Evolutionary conservation across 2,329 filamentous ascomycete species (phyloP).

Genomic region (Colletotrichum sp.): DNA sequence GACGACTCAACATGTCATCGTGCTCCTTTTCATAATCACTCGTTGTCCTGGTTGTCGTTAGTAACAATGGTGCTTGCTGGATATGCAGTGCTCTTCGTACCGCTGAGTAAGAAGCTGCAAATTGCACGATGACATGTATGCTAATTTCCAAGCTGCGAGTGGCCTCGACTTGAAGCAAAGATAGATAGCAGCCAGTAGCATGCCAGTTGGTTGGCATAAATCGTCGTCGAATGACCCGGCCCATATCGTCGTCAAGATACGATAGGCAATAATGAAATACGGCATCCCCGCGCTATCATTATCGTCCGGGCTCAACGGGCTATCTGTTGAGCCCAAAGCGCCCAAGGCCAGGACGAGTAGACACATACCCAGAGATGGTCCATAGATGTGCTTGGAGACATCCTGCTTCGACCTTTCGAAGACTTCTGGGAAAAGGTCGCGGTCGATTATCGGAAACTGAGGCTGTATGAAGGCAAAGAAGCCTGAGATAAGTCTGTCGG

Average conservation of each 20-base stretch:
- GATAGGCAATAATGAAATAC: not conserved
- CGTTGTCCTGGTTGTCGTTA: too few relatives aligned
- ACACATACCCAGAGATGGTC: not conserved
- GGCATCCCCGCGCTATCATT: not conserved
- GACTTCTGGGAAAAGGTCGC: not conserved
- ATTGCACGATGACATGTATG: not conserved
- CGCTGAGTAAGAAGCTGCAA: not conserved
- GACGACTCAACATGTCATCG: not conserved
- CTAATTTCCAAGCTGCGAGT: not conserved
- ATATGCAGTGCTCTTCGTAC: not conserved
- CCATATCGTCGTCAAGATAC: not conserved
- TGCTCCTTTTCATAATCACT: not conserved
- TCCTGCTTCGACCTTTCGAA: not conserved
- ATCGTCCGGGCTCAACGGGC: not conserved
- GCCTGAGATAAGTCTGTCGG: not conserved
- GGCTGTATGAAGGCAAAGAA: not conserved
- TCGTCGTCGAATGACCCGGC: not conserved
- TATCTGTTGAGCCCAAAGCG: not conserved
- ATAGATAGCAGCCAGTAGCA: not conserved
- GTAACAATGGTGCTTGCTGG: too few relatives aligned
- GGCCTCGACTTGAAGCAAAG: not conserved
- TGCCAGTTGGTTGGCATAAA: not conserved
- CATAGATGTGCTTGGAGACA: not conserved
- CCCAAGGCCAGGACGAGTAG: not conserved
- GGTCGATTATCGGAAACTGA: not conserved